Evolutionary conservation across 805 yeast genomes (phyloP).

Genomic region (Pichia exigua): DNA sequence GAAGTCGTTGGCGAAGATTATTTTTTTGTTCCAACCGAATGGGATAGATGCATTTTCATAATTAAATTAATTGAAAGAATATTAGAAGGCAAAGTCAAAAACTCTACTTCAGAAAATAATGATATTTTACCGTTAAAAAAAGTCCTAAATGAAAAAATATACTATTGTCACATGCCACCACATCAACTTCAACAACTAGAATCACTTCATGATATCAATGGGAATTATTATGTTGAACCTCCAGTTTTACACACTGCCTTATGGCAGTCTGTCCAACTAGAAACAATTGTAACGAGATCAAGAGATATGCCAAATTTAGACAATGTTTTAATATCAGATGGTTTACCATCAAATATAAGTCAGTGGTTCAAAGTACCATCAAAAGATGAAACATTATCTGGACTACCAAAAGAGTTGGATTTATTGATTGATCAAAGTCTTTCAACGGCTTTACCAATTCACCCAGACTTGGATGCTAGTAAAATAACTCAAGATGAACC

Average conservation of each 20-base stretch:
- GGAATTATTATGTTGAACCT: constrained; percentile 32
- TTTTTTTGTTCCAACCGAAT: constrained; percentile 47
- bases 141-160: constrained; percentile 34
- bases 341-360: constrained; percentile 21
- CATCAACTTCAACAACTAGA: constrained; percentile 40
- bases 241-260: constrained; percentile 37
- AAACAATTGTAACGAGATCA: constrained; percentile 31
- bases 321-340: constrained; percentile 19
- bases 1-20: constrained; percentile 42
- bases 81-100: constrained; percentile 7
- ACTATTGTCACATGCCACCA: constrained; percentile 42
- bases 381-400: constrained; percentile 41
- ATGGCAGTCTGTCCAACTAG: constrained; percentile 41
- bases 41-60: constrained; percentile 46
- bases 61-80: constrained; percentile 36
- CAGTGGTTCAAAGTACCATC: constrained; percentile 37
- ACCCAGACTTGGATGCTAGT: constrained; percentile 14
- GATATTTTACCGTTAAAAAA: constrained; percentile 21
- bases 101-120: neutral
- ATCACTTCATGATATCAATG: constrained; percentile 29
- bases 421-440: constrained; percentile 8
- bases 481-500: constrained; percentile 21
- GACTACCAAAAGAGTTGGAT: constrained; percentile 34
- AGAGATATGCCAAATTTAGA: constrained; percentile 24
- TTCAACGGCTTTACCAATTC: constrained; percentile 1